A percentile compares a stretch with the other conserved stretches of the same genome.
Conservation (phyloP, 176 grass and related monocot species). For the Oryza brachyantha region DNA sequence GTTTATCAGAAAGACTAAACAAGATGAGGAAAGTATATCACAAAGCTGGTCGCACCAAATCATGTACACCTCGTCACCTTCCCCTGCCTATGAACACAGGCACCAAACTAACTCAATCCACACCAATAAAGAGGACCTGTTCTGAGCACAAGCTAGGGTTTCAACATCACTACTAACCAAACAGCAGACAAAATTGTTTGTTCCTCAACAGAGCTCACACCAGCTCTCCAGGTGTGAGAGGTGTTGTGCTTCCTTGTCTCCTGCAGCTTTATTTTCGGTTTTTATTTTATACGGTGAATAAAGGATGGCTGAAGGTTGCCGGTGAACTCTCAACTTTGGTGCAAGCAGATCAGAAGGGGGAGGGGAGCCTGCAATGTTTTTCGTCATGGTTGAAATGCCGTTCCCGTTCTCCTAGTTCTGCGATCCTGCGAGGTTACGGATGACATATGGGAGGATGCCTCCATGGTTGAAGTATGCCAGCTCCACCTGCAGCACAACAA, state of each 20-base stretch:
- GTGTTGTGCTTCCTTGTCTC: not conserved
- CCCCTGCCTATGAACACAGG: not conserved
- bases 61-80: constrained; percentile 16
- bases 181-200: constrained; percentile 12
- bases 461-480: constrained; percentile 92
- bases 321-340: not conserved
- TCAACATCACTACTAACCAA: constrained; percentile 21
- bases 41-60: not conserved
- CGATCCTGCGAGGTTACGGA: constrained; percentile 59
- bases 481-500: constrained; percentile 61
- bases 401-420: constrained; percentile 42
- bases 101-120: not conserved
- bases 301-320: not conserved
- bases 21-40: not conserved
- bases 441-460: constrained; percentile 87
- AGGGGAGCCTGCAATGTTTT: not conserved
- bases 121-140: not conserved
- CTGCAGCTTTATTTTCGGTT: constrained; percentile 28
- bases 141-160: not conserved
- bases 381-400: not conserved
- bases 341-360: not conserved
- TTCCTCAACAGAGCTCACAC: not conserved
- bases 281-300: constrained; percentile 33
- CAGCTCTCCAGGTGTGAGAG: not conserved
- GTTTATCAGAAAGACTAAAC: not conserved